Evolutionary conservation across 2,329 filamentous ascomycete species (phyloP).

Genomic region (Fusarium virguliforme): DNA sequence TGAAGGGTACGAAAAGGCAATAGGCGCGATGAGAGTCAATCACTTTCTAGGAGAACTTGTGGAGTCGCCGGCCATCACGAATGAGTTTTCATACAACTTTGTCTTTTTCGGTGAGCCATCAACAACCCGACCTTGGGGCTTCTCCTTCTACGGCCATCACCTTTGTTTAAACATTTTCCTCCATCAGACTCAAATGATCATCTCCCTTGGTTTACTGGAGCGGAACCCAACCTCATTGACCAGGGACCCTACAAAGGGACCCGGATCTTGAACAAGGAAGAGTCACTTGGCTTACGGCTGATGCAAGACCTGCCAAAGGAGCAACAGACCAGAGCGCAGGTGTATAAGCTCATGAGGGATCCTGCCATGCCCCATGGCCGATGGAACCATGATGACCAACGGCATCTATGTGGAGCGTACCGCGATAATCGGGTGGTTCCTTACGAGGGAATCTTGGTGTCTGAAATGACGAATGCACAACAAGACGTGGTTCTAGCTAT

Average conservation of each 20-base stretch:
- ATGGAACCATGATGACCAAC: constrained; percentile 86
- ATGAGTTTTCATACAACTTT: constrained; percentile 84
- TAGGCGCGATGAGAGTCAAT: constrained; percentile 80
- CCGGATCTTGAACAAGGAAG: constrained; percentile 76
- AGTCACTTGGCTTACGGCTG: constrained; percentile 73
- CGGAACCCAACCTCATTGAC: not conserved
- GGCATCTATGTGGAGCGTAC: constrained; percentile 80
- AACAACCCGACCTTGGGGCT: constrained; percentile 75
- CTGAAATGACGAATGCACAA: constrained; percentile 64
- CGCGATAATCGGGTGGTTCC: constrained; percentile 82
- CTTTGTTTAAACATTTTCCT: constrained; percentile 81
- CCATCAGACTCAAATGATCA: constrained; percentile 74
- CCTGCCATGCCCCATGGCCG: constrained; percentile 76
- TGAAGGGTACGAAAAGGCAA: constrained; percentile 80
- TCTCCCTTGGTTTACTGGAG: constrained; percentile 76
- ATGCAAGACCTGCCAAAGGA: constrained; percentile 73
- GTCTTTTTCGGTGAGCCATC: constrained; percentile 78
- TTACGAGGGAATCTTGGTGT: constrained; percentile 76
- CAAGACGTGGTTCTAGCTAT: constrained; percentile 71
- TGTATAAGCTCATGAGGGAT: constrained; percentile 74
- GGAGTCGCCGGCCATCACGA: constrained; percentile 74
- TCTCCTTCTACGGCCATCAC: constrained; percentile 84
- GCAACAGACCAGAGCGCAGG: constrained; percentile 65
- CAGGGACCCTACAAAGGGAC: constrained; percentile 70
- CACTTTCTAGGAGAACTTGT: constrained; percentile 81